Percentiles rank a stretch among this genome's conserved stretches.
Evolutionary conservation across 345 rosid species (phyloP).

Genomic region (Acer negundo): DNA sequence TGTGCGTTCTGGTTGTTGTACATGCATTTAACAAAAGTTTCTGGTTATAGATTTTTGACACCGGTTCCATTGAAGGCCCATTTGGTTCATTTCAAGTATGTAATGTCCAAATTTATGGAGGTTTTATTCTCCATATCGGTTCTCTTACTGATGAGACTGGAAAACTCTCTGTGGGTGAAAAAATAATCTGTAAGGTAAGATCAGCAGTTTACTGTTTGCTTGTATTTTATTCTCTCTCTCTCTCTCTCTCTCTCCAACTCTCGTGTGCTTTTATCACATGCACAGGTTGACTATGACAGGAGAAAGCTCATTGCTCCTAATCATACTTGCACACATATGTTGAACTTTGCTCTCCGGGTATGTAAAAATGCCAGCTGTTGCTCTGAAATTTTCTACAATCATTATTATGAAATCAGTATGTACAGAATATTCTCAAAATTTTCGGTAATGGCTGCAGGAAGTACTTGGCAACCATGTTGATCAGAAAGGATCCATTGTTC

Average conservation of each 20-base stretch:
- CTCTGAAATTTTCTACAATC: neutral
- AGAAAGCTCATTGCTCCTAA: slow-evolving; percentile 92
- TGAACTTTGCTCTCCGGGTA: slow-evolving; percentile 96
- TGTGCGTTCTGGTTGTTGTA: neutral
- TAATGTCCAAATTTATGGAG: slow-evolving; percentile 89
- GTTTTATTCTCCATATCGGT: slow-evolving; percentile 91
- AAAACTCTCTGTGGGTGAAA: slow-evolving; percentile 63
- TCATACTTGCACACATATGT: slow-evolving; percentile 97
- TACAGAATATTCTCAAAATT: slow-evolving; percentile 11
- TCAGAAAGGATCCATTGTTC: slow-evolving; percentile 97
- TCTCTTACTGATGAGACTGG: slow-evolving; percentile 45
- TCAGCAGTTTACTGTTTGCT: slow-evolving; percentile 5
- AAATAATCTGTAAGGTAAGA: slow-evolving; percentile 78
- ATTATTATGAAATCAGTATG: neutral
- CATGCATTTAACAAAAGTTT: slow-evolving; percentile 17
- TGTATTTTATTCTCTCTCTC: slow-evolving; percentile 5
- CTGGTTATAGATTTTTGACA: slow-evolving; percentile 75
- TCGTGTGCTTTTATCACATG: slow-evolving; percentile 9
- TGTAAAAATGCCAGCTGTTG: neutral
- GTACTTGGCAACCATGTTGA: slow-evolving; percentile 95
- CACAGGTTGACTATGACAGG: slow-evolving; percentile 89
- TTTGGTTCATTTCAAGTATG: slow-evolving; percentile 75
- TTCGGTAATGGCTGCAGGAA: slow-evolving; percentile 51
- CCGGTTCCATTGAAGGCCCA: slow-evolving; percentile 71
- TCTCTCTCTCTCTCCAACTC: neutral